Evolutionary conservation across 202 grass and related monocot genomes (phyloP), one percentile per base, ranked within the genome.

Genomic region (Schoenoplectus triqueter): DNA sequence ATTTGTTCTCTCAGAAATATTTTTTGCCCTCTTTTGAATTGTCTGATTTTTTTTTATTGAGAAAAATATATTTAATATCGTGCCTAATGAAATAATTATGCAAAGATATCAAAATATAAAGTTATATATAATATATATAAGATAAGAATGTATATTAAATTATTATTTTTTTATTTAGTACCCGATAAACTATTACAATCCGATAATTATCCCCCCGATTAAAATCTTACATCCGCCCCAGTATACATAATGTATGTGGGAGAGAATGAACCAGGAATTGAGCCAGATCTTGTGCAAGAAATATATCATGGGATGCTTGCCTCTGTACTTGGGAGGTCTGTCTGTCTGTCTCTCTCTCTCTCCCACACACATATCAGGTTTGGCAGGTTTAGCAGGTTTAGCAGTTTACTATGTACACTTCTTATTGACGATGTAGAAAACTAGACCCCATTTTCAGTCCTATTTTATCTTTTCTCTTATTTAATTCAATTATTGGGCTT

Each of bases 241-340:
- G 31, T 31, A 31, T 88, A 95, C 65, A 95, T 98, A 90, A 91
- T 92, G 83, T 95, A 98, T 85, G 95, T 98, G 95, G 93, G 95
- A 84, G 95, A 94, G 79, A 87, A 74, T 71, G 54, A 68, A 14
- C 82, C 80, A 1, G 77, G 85, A 84, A 77, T 86, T 48, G 77
- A 72, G 72, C 87, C 93, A 69, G 87, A 70, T 84, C 11, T 80
- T 59, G 85, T 88, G 40, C 81, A 68, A 86, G 93, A 95, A 80
- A n/a, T 87, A 69, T 93, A 98, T 84, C 90, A 95, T 70, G 91
- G 80, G 78, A 89, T 94, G 73, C 93, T 98, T 70, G 80, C 93
- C 60, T 88, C 87, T 85, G 78, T 93, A 59, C 90, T 98, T 50
- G 95, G 93, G 78, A 94, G 95, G 93, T 98, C 22, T 31, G 31